phyloP scores from a whole-genome alignment of 2,329 filamentous ascomycete genomes.

The Lachnellula suecica region DNA sequence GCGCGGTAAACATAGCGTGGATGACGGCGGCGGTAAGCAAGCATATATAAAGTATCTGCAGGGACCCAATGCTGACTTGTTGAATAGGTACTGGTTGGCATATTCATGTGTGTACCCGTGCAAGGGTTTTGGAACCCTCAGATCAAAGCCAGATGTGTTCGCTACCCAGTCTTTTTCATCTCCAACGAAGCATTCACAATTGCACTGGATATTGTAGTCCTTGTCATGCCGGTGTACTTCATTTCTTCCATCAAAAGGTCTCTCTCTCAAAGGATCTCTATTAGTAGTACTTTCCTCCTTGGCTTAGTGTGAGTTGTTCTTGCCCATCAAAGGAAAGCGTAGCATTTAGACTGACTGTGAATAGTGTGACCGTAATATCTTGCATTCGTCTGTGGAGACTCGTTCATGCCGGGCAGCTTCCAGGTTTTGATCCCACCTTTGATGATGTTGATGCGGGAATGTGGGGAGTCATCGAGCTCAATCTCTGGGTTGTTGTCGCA shows the following conservation, averaged over 20 bases:
- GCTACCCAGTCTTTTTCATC: background rate
- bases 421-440: background rate
- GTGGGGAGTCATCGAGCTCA: too few species aligned
- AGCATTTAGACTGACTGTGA: background rate
- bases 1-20: background rate
- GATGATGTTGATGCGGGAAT: too few species aligned
- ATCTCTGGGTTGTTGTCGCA: too few species aligned
- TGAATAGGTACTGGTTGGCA: background rate
- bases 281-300: background rate
- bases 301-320: background rate
- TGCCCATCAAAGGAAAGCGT: background rate
- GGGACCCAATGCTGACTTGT: too few species aligned
- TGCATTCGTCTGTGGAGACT: background rate
- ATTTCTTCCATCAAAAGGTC: background rate
- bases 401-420: background rate
- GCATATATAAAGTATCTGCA: too few species aligned
- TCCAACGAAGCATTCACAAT: background rate
- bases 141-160: background rate
- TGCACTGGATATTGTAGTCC: background rate
- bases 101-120: background rate
- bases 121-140: background rate
- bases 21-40: background rate
- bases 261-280: background rate
- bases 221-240: background rate
- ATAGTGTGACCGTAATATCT: background rate